A percentile compares a stretch with the other conserved stretches of the same genome.
phyloP scores from a whole-genome alignment of 108 stramenopile genomes.

The Pseudonitzschia multistriata region DNA sequence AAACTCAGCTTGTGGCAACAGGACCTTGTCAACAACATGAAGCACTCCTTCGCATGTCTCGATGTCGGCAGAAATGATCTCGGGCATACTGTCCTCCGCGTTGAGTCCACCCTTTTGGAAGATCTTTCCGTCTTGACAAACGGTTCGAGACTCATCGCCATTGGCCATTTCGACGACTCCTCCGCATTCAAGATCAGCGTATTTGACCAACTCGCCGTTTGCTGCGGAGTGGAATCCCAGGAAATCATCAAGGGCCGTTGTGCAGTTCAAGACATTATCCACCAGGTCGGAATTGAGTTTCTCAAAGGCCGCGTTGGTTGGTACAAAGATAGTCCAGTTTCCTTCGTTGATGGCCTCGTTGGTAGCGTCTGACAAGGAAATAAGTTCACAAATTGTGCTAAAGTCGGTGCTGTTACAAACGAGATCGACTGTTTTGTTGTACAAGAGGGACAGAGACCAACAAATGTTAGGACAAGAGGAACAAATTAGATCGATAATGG shows the following conservation, averaged over 20 bases:
- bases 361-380: not conserved
- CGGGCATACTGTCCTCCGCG: not conserved
- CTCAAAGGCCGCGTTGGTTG: not conserved
- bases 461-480: no score
- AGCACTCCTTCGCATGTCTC: not conserved
- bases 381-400: not conserved
- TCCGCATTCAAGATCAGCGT: not conserved
- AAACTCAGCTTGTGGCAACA: not conserved
- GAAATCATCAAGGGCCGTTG: not conserved
- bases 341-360: not conserved
- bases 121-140: slow-evolving; percentile 2
- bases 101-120: slow-evolving; percentile 24
- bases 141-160: slow-evolving; percentile 2
- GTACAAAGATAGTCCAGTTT: not conserved
- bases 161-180: not conserved
- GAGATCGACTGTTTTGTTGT: not conserved
- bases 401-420: not conserved
- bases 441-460: no score
- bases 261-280: not conserved
- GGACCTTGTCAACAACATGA: not conserved
- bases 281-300: not conserved
- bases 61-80: not conserved
- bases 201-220: not conserved
- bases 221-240: not conserved
- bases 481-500: no score